These are phyloP conservation scores for Podaxis carcinomalis DNA, from an alignment of 768 basidiomycete species.

Conservation along the genomic window DNA sequence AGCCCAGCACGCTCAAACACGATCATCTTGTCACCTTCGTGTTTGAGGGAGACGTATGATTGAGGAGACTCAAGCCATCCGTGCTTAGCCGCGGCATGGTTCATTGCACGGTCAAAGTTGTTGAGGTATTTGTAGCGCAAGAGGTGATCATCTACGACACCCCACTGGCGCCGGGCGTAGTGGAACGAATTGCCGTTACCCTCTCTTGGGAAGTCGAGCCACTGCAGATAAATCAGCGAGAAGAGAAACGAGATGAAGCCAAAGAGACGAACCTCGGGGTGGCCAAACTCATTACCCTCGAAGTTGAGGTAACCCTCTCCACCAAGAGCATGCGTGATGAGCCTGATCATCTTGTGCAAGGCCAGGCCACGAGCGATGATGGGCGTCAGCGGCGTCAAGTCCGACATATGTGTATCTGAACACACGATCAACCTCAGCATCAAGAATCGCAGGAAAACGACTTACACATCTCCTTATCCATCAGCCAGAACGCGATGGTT, in stretches of 20 bases:
- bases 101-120: conserved; percentile 92
- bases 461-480: conserved; percentile 99
- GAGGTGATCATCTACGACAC: conserved; percentile 78
- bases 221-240: conserved; percentile 37
- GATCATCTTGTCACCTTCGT: conserved; percentile 90
- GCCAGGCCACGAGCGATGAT: conserved; percentile 85
- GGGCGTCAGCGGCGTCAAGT: conserved; percentile 76
- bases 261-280: conserved; percentile 73
- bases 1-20: conserved; percentile 93
- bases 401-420: conserved; percentile 91
- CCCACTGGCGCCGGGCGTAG: conserved; percentile 96
- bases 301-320: conserved; percentile 99
- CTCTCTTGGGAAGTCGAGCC: conserved; percentile 98
- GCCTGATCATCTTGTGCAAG: conserved; percentile 95
- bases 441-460: conserved; percentile 13
- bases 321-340: conserved; percentile 88
- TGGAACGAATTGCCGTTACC: conserved; percentile 97
- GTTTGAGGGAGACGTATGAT: conserved; percentile 92
- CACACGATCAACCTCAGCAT: background rate
- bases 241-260: background rate
- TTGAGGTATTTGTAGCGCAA: conserved; percentile 94
- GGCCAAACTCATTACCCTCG: conserved; percentile 97
- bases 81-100: conserved; percentile 73
- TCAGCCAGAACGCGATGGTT: conserved; percentile 97
- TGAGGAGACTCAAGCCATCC: conserved; percentile 82